Base-by-base conservation (phyloP, 495 filamentous ascomycete species). In the Penicillium samsonianum region DNA sequence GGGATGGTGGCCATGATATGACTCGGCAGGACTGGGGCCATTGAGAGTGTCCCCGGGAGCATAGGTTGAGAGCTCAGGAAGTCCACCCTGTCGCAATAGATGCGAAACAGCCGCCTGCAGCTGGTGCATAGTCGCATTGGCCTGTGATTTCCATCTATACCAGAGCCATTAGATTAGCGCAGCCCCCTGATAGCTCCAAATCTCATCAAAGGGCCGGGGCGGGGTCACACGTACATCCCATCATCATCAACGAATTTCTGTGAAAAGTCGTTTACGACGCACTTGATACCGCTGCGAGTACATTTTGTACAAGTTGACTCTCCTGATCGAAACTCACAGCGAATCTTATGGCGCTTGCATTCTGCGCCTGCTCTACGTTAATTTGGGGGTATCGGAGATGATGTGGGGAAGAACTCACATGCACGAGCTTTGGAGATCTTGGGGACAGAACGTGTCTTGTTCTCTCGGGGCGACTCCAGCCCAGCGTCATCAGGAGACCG, bases 221-320 rank as follows among this genome's bases (percentile, higher is more conserved):
- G 45, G 41, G 41, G 46, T 22, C 41, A 26, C 17, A 75, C 76
- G 61, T 56, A 79, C 76, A 71, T 56, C 30, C 72, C 70, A 65
- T 79, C 76, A 53, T 79, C 76, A 43, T 79, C 75, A 45, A 79
- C 76, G 35, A 79, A 79, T 52, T 79, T 79, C 42, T 78, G 76
- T 25, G 76, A 79, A 59, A 79, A 79, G 62, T 79, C 76, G 44
- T 79, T 79, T 35, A 79, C 71, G 14, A 78, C 68, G 52, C 76
- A 79, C 61, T 78, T 79, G 25, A 79, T 76, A 16, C 76, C 75
- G 42, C 75, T 78, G 44, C 76, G 76, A 17, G 70, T 57, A 58
- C 76, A 79, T 66, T 79, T 79, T 5, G 69, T 75, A 53, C 76
- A 79, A 50, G 67, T 78, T 12, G 67, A 50, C 47, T 78, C 76